Evolutionary conservation across 1,284 basidiomycete genomes (phyloP), one percentile per base, ranked within the genome.

Genomic region (Austropuccinia psidii): DNA sequence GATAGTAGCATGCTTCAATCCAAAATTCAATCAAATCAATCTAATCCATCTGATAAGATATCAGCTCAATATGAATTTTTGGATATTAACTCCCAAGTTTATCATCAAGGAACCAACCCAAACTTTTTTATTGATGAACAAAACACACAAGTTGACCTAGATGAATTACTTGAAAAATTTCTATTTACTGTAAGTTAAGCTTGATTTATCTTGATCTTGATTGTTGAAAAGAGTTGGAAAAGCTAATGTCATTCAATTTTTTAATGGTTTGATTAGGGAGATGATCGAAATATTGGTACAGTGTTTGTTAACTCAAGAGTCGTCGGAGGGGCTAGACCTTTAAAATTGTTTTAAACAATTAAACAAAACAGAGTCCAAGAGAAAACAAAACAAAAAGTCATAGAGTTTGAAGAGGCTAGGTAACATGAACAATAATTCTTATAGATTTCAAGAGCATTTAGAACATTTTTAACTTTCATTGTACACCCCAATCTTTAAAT

Each of bases 251-350:
- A 62, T 19, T 37, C n/a, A 27, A 39, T 50, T 21, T 24, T 6
- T 1, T 54, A n/a, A 43, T 9, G 2, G 19, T 33, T 50, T n/a
- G 35, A 24, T 39, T 37, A 76, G 75, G 78, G 79, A 31, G 93
- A 97, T 80, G 89, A 94, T 80, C 84, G 93, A 78, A 95, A 97
- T 81, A 89, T 98, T 70, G 83, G 82, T 41, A 83, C 84, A 64
- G 94, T 97, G 24, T 95, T 89, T 80, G 93, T 98, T 11, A 87
- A 90, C 77, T 93, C 93, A 0, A 81, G 83, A 57, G 80, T 87
- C 37, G 87, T 97, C 39, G 92, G 91, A 31, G 93, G 93, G 13
- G 77, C 80, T 13, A 55, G 76, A 41, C 77, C 60, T 27, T 27
- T 64, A 47, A n/a, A n/a, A n/a, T n/a, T n/a, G n/a, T n/a, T n/a